Base-by-base conservation (phyloP, 148 eudicot species). In the Chenopodium formosanum region DNA sequence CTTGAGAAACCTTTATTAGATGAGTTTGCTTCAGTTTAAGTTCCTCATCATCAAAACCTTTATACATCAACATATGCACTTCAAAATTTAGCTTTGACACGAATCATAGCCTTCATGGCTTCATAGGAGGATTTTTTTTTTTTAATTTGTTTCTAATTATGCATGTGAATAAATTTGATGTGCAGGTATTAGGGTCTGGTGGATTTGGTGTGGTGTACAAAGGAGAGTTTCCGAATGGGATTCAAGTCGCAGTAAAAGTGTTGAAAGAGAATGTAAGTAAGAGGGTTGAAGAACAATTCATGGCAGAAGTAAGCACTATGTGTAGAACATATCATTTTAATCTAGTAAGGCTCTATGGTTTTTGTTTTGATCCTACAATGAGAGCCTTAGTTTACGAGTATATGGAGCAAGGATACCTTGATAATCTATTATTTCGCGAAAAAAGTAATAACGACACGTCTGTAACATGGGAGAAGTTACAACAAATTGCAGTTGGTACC, bases 301-400 rank as follows among this genome's bases (percentile, higher is more conserved):
- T 86, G 86, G 86, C 85, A 2, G 86, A 86, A 47, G 83, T 86
- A 8, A 80, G 79, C 72, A 85, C 82, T 27, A 85, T 85, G 77
- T 76, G 87, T 2, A 78, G 85, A 71, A 85, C 87, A 23, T 82
- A 85, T 65, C 87, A 85, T 32, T 75, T 85, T 78, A 85, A 85
- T 58, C 63, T 85, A 0, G 87, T 85, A 20, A 75, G 82, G 16
- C 84, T 85, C 32, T 83, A 80, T 10, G 88, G 85, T 5, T 86
- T 86, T 52, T 86, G 86, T 81, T 86, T 83, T n/a, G 79, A 83
- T 29, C 77, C 79, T 2, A 31, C 76, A 2, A 81, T 80, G 77
- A 81, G 75, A 73, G 88, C 88, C 22, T 79, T 86, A 32, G 86
- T 86, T n/a, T 86, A 83, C 17, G 88, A 86, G 79, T 80, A 64